Evolutionary conservation across 768 basidiomycete species (phyloP).

Genomic region (Amanita inopinata): DNA sequence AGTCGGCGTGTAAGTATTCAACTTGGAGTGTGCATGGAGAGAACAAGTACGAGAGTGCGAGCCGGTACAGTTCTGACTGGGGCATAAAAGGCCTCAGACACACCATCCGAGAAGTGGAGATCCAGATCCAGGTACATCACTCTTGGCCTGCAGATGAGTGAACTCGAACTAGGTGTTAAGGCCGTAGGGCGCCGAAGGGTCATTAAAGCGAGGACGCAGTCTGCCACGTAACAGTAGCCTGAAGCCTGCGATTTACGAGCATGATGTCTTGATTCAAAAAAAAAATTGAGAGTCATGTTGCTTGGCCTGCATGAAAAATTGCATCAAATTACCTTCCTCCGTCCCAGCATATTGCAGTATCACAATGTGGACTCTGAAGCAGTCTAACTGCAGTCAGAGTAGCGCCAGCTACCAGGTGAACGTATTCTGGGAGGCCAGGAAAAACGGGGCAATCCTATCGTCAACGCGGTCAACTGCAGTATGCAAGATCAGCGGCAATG

Average conservation of each 20-base stretch:
- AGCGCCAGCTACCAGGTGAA: constrained; percentile 64
- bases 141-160: constrained; percentile 32
- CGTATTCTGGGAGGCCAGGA: constrained; percentile 55
- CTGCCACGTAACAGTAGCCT: constrained; percentile 93
- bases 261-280: constrained; percentile 54
- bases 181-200: constrained; percentile 39
- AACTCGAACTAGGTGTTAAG: constrained; percentile 6
- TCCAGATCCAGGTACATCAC: constrained; percentile 92
- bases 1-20: neutral
- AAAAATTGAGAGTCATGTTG: neutral
- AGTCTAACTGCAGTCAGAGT: constrained; percentile 63
- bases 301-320: neutral
- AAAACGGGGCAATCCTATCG: constrained; percentile 79
- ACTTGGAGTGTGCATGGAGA: neutral
- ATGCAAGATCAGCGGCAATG: constrained; percentile 2
- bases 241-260: constrained; percentile 69
- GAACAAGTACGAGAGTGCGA: constrained; percentile 37
- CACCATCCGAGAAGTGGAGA: constrained; percentile 85
- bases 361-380: constrained; percentile 38
- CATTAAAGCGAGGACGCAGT: constrained; percentile 76
- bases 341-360: constrained; percentile 81
- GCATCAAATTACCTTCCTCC: constrained; percentile 58
- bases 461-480: constrained; percentile 3
- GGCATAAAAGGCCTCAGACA: constrained; percentile 64
- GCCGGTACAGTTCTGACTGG: constrained; percentile 24